Percentiles rank a stretch among this genome's conserved stretches.
Evolutionary conservation across 768 basidiomycete genomes (phyloP).

Genomic region (Udeniomyces megalosporus): DNA sequence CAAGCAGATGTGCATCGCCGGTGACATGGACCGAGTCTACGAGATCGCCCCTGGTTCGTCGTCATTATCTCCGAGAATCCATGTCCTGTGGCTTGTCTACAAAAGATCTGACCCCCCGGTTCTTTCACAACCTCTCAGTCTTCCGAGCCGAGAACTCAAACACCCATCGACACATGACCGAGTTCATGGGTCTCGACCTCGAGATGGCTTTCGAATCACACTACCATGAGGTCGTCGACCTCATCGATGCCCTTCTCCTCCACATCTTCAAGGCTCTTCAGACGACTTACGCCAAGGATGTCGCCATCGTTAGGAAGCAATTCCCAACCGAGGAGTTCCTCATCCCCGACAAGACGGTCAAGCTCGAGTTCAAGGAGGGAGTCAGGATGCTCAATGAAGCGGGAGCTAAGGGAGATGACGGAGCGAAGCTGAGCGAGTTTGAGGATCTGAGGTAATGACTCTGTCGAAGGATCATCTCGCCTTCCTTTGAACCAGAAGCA

Average conservation of each 20-base stretch:
- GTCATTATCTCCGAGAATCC: too few species aligned
- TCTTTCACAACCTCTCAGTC: conserved; percentile 38
- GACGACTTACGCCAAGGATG: conserved; percentile 61
- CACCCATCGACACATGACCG: conserved; percentile 94
- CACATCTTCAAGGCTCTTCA: conserved; percentile 71
- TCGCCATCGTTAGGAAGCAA: conserved; percentile 62
- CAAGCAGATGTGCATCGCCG: conserved; percentile 98
- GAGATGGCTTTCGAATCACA: conserved; percentile 99
- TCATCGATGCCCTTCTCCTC: conserved; percentile 73
- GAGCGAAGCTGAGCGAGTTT: conserved; percentile 40
- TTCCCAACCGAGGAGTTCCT: conserved; percentile 94
- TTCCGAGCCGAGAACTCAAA: conserved; percentile 93
- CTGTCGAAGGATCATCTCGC: not conserved
- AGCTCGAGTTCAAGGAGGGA: conserved; percentile 71
- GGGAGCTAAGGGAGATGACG: conserved; percentile 35
- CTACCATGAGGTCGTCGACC: conserved; percentile 91
- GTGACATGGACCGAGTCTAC: conserved; percentile 94
- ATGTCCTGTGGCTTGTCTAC: not conserved
- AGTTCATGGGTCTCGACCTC: conserved; percentile 95
- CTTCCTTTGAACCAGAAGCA: not conserved
- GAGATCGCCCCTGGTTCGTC: conserved; percentile 55
- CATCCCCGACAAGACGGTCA: conserved; percentile 77
- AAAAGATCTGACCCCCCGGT: not conserved
- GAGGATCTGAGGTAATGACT: conserved; percentile 85
- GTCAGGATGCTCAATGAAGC: conserved; percentile 72